Conservation (phyloP, 768 basidiomycete genomes). For the Tylopilus sp. region DNA sequence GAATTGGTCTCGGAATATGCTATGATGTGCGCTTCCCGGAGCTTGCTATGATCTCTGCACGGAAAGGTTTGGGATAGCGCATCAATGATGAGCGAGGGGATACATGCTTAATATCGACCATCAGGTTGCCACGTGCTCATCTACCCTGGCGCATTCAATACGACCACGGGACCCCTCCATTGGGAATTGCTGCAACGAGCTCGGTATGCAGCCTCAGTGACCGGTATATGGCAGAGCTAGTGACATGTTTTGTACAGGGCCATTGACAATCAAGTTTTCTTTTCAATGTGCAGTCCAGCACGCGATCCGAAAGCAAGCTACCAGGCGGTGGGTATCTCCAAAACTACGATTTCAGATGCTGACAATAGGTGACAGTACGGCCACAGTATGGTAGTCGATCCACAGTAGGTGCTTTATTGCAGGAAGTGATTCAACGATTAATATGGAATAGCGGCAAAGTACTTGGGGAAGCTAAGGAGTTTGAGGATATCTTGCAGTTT, state of each 20-base stretch:
- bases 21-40: slow-evolving; percentile 97
- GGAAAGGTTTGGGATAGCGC: slow-evolving; percentile 55
- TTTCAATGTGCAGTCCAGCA: slow-evolving; percentile 95
- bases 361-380: slow-evolving; percentile 58
- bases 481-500: slow-evolving; percentile 74
- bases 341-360: not conserved
- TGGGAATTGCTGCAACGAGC: slow-evolving; percentile 91
- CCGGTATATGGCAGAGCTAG: slow-evolving; percentile 5
- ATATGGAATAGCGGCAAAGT: slow-evolving; percentile 60
- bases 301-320: slow-evolving; percentile 78
- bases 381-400: slow-evolving; percentile 88
- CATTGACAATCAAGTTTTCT: slow-evolving; percentile 94
- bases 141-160: slow-evolving; percentile 94
- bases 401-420: slow-evolving; percentile 55
- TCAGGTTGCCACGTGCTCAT: slow-evolving; percentile 83
- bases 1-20: slow-evolving; percentile 93
- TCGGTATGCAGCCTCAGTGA: slow-evolving; percentile 42
- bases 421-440: slow-evolving; percentile 1
- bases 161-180: slow-evolving; percentile 92
- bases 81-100: not conserved
- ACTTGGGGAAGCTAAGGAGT: slow-evolving; percentile 68
- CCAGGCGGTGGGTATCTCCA: slow-evolving; percentile 64
- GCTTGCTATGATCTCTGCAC: slow-evolving; percentile 84
- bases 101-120: slow-evolving; percentile 3
- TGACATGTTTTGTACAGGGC: slow-evolving; percentile 51